Base-by-base conservation (phyloP, 116 monocot genomes). In the Papilionanthe hybrid region DNA sequence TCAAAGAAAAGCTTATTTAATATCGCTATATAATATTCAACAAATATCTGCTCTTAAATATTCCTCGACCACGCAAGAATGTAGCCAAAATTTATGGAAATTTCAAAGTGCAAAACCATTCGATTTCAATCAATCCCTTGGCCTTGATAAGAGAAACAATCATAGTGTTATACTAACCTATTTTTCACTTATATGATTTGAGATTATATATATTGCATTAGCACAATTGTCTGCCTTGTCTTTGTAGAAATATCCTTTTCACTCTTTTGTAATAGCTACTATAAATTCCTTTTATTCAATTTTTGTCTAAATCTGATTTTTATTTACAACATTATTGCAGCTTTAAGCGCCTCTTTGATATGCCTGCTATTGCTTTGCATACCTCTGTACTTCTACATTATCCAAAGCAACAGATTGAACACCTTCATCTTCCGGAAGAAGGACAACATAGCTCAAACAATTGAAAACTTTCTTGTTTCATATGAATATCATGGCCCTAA, bases 401-500 rank as follows among this genome's bases (percentile, higher is more conserved):
- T 11, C 68, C 68, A 13, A 12, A 7, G 12, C 12, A 68, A 25
- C 3, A 29, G 29, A 12, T 29, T 32, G 8, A 12, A 68, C 68
- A 68, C 9, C 68, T 49, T 37, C 0, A 37, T 37, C 37, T 37
- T 37, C 37, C 3, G 37, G 37, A 37, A 37, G 37, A 37, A 2
- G 25, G 30, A 29, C 29, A 30, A 68, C 27, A 68, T 29, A 11
- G 68, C 29, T 29, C 23, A 1, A 68, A 68, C 28, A 7, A 68
- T 68, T 68, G 68, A 68, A 68, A 7, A 29, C 28, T 68, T 68
- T 29, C 68, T 68, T 1, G 68, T 29, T 25, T 9, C 68, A 30
- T 68, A 28, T 30, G 68, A 68, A 28, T 23, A 20, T 68, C 68
- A 30, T 68, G 68, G 68, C 32, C 79, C 75, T 2, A 79, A 79